These are phyloP conservation scores for Thielaviopsis musarum DNA, from an alignment of 2,329 filamentous ascomycete genomes.

Conservation along the genomic window DNA sequence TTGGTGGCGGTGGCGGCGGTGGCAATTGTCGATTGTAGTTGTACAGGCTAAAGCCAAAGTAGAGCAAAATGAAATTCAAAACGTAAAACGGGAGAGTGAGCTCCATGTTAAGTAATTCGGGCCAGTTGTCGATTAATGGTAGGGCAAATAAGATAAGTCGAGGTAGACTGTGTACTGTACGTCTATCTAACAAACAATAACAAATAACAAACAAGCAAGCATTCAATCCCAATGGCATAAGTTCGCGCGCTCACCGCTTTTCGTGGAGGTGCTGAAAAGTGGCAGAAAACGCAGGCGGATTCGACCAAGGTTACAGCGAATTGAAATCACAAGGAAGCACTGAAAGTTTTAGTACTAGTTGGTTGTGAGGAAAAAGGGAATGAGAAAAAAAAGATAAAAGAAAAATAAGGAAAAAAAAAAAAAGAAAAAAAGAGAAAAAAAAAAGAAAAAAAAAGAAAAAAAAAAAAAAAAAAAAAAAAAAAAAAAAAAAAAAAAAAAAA, in stretches of 20 bases:
- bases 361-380: no score
- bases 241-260: background rate
- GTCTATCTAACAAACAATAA: background rate
- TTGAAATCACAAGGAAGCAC: no score
- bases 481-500: background rate
- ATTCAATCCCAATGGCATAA: background rate
- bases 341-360: no score
- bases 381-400: background rate
- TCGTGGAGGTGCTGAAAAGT: background rate
- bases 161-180: no score
- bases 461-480: no score
- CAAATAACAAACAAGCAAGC: background rate
- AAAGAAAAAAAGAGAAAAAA: background rate
- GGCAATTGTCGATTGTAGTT: no score
- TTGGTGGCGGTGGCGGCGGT: no score
- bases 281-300: background rate
- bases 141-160: no score
- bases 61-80: background rate
- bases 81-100: no score
- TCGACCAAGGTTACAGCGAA: background rate
- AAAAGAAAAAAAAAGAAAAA: background rate
- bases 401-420: background rate
- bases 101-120: no score
- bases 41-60: background rate
- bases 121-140: no score